Conservation (phyloP, 2,329 filamentous ascomycete species). For the Gnomoniopsis sp. region DNA sequence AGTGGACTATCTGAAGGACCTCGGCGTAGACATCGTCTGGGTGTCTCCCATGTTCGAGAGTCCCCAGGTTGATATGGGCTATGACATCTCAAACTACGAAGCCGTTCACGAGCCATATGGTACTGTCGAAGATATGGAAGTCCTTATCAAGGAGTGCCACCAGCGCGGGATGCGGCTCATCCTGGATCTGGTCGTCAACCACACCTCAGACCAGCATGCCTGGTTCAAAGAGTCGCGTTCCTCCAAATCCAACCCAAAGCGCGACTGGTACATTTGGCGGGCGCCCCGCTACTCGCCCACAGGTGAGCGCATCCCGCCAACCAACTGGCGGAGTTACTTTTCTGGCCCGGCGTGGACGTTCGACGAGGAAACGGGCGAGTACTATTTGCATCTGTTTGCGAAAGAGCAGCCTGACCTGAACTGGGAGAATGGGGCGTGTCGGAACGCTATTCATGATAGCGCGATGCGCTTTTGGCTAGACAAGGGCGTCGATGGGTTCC, state of each 20-base stretch:
- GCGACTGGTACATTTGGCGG: slow-evolving; percentile 66
- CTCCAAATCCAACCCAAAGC: slow-evolving; percentile 58
- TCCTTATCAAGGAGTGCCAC: slow-evolving; percentile 57
- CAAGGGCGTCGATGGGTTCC: slow-evolving; percentile 68
- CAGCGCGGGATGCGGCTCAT: slow-evolving; percentile 65
- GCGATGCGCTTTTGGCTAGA: slow-evolving; percentile 79
- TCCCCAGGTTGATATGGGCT: slow-evolving; percentile 51
- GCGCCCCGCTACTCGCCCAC: slow-evolving; percentile 38
- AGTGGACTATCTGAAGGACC: slow-evolving; percentile 47
- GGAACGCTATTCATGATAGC: slow-evolving; percentile 66
- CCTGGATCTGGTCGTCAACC: slow-evolving; percentile 74
- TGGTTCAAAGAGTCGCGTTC: slow-evolving; percentile 69
- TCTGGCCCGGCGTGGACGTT: slow-evolving; percentile 65
- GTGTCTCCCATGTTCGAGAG: slow-evolving; percentile 31
- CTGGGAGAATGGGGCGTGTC: slow-evolving; percentile 69
- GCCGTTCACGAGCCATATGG: slow-evolving; percentile 61
- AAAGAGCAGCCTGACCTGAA: slow-evolving; percentile 80
- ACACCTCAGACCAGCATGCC: slow-evolving; percentile 67
- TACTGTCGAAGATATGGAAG: slow-evolving; percentile 61
- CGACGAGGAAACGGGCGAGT: slow-evolving; percentile 69
- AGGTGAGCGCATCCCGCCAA: slow-evolving; percentile 65
- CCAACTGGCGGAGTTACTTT: slow-evolving; percentile 69
- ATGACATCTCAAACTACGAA: slow-evolving; percentile 65
- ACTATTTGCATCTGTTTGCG: slow-evolving; percentile 74
- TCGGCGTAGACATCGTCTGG: slow-evolving; percentile 52